Evolutionary conservation across 352 stramenopile species (phyloP).

Genomic region (Phytopythium vexans): DNA sequence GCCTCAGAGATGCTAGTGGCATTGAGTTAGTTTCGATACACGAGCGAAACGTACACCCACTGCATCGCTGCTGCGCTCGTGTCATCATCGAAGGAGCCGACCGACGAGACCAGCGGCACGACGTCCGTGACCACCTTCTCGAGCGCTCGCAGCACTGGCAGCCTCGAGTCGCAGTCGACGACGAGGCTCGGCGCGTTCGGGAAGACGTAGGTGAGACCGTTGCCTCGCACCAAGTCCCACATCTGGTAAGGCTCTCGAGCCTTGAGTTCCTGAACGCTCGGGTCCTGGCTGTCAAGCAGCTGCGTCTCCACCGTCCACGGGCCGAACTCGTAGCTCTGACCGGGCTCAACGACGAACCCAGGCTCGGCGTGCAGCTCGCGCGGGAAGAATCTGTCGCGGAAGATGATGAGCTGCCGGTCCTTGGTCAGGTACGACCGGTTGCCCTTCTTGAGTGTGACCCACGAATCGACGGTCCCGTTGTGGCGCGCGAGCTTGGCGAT

Average conservation of each 20-base stretch:
- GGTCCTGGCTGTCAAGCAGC: slow-evolving; percentile 21
- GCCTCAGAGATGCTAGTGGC: no score
- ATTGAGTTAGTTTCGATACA: slow-evolving; percentile 14
- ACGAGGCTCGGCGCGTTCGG: slow-evolving; percentile 50
- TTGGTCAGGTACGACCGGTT: slow-evolving; percentile 76
- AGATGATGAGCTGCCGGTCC: slow-evolving; percentile 67
- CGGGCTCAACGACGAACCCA: slow-evolving; percentile 18
- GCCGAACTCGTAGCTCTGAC: slow-evolving; percentile 47
- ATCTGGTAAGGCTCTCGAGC: slow-evolving; percentile 38
- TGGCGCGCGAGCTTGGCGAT: slow-evolving; percentile 66
- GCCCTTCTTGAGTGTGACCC: slow-evolving; percentile 83
- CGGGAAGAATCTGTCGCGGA: slow-evolving; percentile 75
- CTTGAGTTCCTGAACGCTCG: slow-evolving; percentile 19
- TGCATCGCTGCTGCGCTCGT: slow-evolving; percentile 5
- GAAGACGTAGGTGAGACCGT: slow-evolving; percentile 59
- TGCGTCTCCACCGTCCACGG: slow-evolving; percentile 48
- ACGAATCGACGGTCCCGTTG: slow-evolving; percentile 45
- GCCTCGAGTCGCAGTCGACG: slow-evolving; percentile 53
- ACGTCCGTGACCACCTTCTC: slow-evolving; percentile 76
- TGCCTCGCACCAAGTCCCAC: slow-evolving; percentile 51
- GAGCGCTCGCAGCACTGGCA: slow-evolving; percentile 45
- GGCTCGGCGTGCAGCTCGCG: slow-evolving; percentile 13
- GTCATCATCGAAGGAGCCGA: slow-evolving; percentile 34
- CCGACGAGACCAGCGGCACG: slow-evolving; percentile 56
- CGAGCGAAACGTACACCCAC: slow-evolving; percentile 44